Evolutionary conservation across 306 rosid genomes (phyloP).

Genomic region (Senna siamea): DNA sequence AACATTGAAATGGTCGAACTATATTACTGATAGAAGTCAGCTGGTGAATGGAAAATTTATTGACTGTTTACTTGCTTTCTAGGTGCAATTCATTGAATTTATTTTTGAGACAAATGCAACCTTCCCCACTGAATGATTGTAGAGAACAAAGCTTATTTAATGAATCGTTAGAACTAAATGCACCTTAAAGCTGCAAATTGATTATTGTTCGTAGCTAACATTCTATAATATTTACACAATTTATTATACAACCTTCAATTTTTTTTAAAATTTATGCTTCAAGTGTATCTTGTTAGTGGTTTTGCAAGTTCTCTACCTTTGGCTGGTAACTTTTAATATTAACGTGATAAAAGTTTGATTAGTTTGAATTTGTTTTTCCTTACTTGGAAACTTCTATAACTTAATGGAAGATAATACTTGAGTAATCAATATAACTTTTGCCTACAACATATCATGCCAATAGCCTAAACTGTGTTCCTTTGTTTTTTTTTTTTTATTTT

Average conservation of each 20-base stretch:
- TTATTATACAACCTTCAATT: not conserved
- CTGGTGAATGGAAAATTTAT: too few relatives aligned
- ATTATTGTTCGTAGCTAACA: constrained; percentile 2
- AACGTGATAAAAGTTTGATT: constrained; percentile 24
- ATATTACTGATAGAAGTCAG: constrained; percentile 8
- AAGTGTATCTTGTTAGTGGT: constrained; percentile 21
- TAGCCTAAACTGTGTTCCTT: too few relatives aligned
- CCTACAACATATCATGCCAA: not conserved
- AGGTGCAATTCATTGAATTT: constrained; percentile 10
- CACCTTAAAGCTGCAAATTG: not conserved
- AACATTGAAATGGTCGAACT: constrained; percentile 12
- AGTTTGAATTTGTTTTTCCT: constrained; percentile 8
- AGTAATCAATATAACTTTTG: not conserved
- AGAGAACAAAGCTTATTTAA: constrained; percentile 10
- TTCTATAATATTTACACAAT: too few relatives aligned
- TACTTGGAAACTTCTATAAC: constrained; percentile 21
- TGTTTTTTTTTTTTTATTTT: too few relatives aligned
- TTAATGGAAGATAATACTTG: too few relatives aligned
- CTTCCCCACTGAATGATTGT: constrained; percentile 8
- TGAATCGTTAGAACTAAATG: constrained; percentile 15
- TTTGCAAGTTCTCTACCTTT: constrained; percentile 23
- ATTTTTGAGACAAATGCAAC: not conserved
- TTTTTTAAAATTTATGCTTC: constrained; percentile 29
- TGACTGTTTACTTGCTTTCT: not conserved
- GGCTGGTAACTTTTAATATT: constrained; percentile 20